A percentile compares a stretch with the other conserved stretches of the same genome.
Evolutionary conservation across 1,284 basidiomycete species (phyloP).

Genomic region (Sphagnurus paluster): DNA sequence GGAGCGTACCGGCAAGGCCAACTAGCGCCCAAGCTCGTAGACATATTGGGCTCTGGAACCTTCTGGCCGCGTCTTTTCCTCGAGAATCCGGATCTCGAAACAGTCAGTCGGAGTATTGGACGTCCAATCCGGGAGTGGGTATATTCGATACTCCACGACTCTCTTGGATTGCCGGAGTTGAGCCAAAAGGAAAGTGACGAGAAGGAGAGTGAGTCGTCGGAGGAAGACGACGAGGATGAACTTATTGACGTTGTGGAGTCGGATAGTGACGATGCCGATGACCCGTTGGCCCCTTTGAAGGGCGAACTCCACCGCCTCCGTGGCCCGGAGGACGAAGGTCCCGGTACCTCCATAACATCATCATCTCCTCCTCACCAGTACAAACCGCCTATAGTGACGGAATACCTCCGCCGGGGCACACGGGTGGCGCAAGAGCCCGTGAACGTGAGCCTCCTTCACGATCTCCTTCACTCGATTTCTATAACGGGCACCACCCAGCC

Average conservation of each 20-base stretch:
- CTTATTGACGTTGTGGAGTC: slow-evolving; percentile 53
- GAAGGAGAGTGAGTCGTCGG: slow-evolving; percentile 38
- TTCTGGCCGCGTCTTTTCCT: slow-evolving; percentile 73
- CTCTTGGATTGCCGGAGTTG: slow-evolving; percentile 52
- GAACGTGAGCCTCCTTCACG: slow-evolving; percentile 44
- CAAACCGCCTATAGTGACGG: slow-evolving; percentile 48
- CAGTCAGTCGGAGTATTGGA: slow-evolving; percentile 58
- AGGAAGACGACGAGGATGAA: slow-evolving; percentile 42
- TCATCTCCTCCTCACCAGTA: slow-evolving; percentile 26
- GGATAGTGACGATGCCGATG: slow-evolving; percentile 40
- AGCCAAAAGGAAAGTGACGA: slow-evolving; percentile 13
- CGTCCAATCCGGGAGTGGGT: slow-evolving; percentile 63
- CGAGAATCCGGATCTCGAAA: slow-evolving; percentile 74
- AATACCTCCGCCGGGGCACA: slow-evolving; percentile 74
- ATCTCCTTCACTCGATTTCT: slow-evolving; percentile 44
- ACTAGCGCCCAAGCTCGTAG: slow-evolving; percentile 57
- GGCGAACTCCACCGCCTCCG: slow-evolving; percentile 64
- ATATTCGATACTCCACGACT: slow-evolving; percentile 69
- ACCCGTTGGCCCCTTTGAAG: slow-evolving; percentile 67
- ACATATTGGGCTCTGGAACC: slow-evolving; percentile 60
- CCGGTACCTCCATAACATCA: slow-evolving; percentile 30
- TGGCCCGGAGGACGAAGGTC: slow-evolving; percentile 30
- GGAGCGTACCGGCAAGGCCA: slow-evolving; percentile 62
- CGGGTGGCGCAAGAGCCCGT: slow-evolving; percentile 63
- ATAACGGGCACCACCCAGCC: too few species aligned